A percentile compares a stretch with the other conserved stretches of the same genome.
Conservation (phyloP, 2,329 filamentous ascomycete species). For the Coccinonectria pachysandricola region DNA sequence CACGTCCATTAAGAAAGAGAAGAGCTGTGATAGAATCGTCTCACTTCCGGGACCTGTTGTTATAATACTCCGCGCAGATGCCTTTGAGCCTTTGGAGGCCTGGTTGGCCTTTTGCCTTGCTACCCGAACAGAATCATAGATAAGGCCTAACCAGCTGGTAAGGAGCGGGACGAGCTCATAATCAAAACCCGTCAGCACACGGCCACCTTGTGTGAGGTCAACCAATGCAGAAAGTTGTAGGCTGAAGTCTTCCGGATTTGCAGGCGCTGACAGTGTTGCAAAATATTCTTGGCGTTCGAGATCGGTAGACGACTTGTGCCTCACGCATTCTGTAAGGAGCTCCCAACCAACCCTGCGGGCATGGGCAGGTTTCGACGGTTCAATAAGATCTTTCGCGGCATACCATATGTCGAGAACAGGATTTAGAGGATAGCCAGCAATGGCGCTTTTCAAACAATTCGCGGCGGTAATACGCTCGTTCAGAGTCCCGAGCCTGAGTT, state of each 20-base stretch:
- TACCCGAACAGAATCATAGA: constrained; percentile 41
- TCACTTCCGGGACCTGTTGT: constrained; percentile 43
- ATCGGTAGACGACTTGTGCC: constrained; percentile 51
- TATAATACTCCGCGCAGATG: constrained; percentile 25
- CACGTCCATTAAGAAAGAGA: constrained; percentile 54
- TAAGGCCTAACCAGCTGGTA: constrained; percentile 47
- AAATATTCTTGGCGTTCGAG: constrained; percentile 59
- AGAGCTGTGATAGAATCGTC: constrained; percentile 52
- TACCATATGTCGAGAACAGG: constrained; percentile 55
- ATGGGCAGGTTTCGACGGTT: constrained; percentile 40
- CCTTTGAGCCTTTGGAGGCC: constrained; percentile 24
- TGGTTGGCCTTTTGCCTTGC: constrained; percentile 40
- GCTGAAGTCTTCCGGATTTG: constrained; percentile 53
- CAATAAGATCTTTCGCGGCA: constrained; percentile 54
- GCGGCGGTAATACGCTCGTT: constrained; percentile 48
- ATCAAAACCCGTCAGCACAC: constrained; percentile 55
- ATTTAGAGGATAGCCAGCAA: constrained; percentile 49
- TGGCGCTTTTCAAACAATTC: constrained; percentile 42
- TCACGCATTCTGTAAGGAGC: constrained; percentile 54
- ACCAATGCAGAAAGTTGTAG: constrained; percentile 54
- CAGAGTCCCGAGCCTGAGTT: constrained; percentile 41
- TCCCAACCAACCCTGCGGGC: constrained; percentile 54
- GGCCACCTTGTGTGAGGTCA: constrained; percentile 51
- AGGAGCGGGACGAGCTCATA: constrained; percentile 55
- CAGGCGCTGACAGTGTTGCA: constrained; percentile 45